Evolutionary conservation across 116 monocot species (phyloP).

Genomic region (Cymodocea nodosa): DNA sequence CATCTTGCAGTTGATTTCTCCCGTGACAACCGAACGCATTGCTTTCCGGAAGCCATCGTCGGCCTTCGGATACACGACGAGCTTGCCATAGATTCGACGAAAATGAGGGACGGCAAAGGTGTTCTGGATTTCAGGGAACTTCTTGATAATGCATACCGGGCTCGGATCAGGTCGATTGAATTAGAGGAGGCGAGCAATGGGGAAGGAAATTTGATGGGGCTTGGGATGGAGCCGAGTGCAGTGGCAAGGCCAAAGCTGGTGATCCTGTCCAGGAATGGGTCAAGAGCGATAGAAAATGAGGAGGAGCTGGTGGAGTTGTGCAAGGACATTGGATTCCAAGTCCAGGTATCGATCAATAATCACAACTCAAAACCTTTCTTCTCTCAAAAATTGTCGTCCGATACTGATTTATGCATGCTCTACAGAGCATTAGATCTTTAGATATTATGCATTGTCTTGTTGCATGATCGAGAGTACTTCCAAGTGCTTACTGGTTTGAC

Average conservation of each 20-base stretch:
- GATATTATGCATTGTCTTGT: neutral
- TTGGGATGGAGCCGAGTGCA: conserved; percentile 19
- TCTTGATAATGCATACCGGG: conserved; percentile 35
- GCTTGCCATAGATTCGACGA: conserved; percentile 21
- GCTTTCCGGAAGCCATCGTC: conserved; percentile 40
- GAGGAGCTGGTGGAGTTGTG: conserved; percentile 22
- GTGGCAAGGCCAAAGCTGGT: conserved; percentile 25
- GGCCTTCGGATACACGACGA: conserved; percentile 43
- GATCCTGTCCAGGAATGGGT: conserved; percentile 40
- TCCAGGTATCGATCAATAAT: conserved; percentile 11
- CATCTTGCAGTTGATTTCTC: conserved; percentile 29
- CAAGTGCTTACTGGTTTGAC: too few species aligned
- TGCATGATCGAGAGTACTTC: neutral
- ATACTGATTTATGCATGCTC: too few species aligned
- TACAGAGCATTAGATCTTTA: neutral
- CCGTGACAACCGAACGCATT: conserved; percentile 37
- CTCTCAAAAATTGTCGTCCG: too few species aligned
- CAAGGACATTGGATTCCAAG: conserved; percentile 40
- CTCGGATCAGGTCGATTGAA: conserved; percentile 13
- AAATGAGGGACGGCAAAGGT: conserved; percentile 7
- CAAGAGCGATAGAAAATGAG: conserved; percentile 55
- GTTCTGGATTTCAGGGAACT: conserved; percentile 26
- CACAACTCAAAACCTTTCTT: neutral
- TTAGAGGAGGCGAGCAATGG: neutral
- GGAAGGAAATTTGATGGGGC: conserved; percentile 1